Conservation (phyloP, 805 yeast species). For the Jamesozyma jinghongensis region DNA sequence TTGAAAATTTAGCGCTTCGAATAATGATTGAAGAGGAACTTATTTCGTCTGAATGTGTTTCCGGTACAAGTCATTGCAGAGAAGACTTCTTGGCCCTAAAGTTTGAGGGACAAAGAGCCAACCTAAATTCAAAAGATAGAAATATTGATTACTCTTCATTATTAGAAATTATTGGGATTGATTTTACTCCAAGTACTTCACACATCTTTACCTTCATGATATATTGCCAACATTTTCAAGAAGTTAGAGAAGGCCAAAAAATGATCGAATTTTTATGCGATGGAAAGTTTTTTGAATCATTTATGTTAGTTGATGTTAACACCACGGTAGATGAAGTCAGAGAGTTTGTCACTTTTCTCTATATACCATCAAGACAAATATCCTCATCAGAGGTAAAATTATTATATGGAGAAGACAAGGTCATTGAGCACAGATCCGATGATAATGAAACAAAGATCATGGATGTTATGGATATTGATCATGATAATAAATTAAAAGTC, state of each 20-base stretch:
- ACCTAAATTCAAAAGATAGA: constrained; percentile 9
- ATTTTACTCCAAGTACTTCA: constrained; percentile 28
- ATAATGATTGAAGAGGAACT: constrained; percentile 15
- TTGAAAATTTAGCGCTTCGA: constrained; percentile 12
- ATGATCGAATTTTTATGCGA: constrained; percentile 21
- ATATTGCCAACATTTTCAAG: constrained; percentile 18
- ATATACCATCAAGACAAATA: constrained; percentile 15
- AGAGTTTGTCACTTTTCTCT: constrained; percentile 21
- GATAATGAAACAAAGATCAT: constrained; percentile 15
- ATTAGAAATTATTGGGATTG: constrained; percentile 26
- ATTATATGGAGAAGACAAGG: constrained; percentile 19
- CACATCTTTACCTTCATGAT: constrained; percentile 26
- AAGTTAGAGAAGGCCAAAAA: constrained; percentile 3
- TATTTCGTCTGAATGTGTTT: no score
- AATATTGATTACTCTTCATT: constrained; percentile 14
- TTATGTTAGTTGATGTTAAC: constrained; percentile 14
- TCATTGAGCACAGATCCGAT: constrained; percentile 10
- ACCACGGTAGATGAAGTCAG: constrained; percentile 24
- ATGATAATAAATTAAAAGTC: constrained; percentile 19
- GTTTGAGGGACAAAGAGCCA: constrained; percentile 16
- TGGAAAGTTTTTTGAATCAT: constrained; percentile 14
- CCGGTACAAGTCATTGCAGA: constrained; percentile 7
- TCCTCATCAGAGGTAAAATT: constrained; percentile 18
- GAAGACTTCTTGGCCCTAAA: constrained; percentile 17
- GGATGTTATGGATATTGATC: constrained; percentile 12